Base-by-base conservation (phyloP, 495 filamentous ascomycete species). In the Xylaria grammica region DNA sequence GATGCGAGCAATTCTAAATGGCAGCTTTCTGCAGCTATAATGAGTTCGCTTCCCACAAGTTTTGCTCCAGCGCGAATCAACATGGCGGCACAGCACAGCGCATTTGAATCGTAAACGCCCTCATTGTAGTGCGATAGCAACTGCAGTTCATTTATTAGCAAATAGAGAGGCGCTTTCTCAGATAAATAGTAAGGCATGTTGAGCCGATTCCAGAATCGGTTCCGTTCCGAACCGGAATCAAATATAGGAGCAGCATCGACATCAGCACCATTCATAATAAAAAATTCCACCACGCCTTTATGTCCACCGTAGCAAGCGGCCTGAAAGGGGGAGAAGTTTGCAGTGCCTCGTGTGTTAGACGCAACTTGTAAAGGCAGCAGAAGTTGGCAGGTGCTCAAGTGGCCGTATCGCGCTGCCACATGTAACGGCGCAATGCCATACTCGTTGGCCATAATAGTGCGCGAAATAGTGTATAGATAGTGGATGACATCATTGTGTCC, bases 231-330 rank as follows among this genome's bases (percentile, higher is more conserved):
- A 17, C 15, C 6, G 15, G 22, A 34, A 34, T 20, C 49, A 52
- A 32, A 52, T 32, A 3, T 52, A 34, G 49, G 15, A 34, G 15
- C 17, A 34, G 27, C 49, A 9, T 52, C 19, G 49, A 52, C 49
- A 34, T 52, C 49, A 52, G 49, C 27, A n/a, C 49, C 49, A n/a
- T 52, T 52, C 17, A 1, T 30, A 34, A 52, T 52, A 3, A 52
- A 34, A 34, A 52, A 32, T 32, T 34, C 27, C 29, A 52, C 27
- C 29, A 52, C 49, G 11, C 17, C 49, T 26, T 32, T n/a, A 32
- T 52, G 2, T 30, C 27, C 27, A 34, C 11, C 2, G 15, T 19
- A 9, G 29, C 49, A 52, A 26, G 49, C 49, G n/a, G 17, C 26
- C 1, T 52, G 49, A 30, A 52, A 26, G 4, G 49, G 49, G 49